Evolutionary conservation across 345 rosid genomes (phyloP).

Genomic region (Cardamine resedifolia): DNA sequence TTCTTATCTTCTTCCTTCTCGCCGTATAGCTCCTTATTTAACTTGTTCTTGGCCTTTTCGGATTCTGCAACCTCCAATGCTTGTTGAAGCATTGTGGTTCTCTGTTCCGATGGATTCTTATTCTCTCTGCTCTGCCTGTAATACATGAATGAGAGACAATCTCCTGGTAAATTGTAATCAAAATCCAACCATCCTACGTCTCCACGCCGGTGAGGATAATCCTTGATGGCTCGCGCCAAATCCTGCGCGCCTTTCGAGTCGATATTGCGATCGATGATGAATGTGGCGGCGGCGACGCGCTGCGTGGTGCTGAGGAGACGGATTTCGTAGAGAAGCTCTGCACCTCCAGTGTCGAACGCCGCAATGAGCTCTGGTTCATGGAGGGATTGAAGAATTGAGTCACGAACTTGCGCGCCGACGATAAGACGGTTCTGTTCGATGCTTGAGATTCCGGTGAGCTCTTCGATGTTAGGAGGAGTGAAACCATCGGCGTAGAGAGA

Average conservation of each 20-base stretch:
- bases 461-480: slow-evolving; percentile 66
- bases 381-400: slow-evolving; percentile 54
- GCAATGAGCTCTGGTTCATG: slow-evolving; percentile 58
- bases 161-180: slow-evolving; percentile 68
- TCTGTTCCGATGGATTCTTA: slow-evolving; percentile 51
- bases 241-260: slow-evolving; percentile 66
- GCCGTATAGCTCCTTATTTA: slow-evolving; percentile 49
- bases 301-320: slow-evolving; percentile 63
- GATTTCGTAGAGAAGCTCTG: slow-evolving; percentile 79
- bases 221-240: slow-evolving; percentile 78
- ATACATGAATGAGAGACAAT: slow-evolving; percentile 73
- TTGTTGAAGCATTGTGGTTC: slow-evolving; percentile 46
- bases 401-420: slow-evolving; percentile 78
- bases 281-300: slow-evolving; percentile 61
- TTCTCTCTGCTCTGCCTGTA: slow-evolving; percentile 75
- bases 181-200: slow-evolving; percentile 68
- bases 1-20: slow-evolving; percentile 36
- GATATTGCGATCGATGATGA: slow-evolving; percentile 41
- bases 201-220: slow-evolving; percentile 70
- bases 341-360: slow-evolving; percentile 66
- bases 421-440: slow-evolving; percentile 80
- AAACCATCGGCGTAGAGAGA: slow-evolving; percentile 72
- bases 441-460: slow-evolving; percentile 75
- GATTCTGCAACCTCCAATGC: slow-evolving; percentile 67
- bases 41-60: slow-evolving; percentile 51